Evolutionary conservation across 1,139 yeast species (phyloP).

Genomic region (Meyerozyma guilliermondii): DNA sequence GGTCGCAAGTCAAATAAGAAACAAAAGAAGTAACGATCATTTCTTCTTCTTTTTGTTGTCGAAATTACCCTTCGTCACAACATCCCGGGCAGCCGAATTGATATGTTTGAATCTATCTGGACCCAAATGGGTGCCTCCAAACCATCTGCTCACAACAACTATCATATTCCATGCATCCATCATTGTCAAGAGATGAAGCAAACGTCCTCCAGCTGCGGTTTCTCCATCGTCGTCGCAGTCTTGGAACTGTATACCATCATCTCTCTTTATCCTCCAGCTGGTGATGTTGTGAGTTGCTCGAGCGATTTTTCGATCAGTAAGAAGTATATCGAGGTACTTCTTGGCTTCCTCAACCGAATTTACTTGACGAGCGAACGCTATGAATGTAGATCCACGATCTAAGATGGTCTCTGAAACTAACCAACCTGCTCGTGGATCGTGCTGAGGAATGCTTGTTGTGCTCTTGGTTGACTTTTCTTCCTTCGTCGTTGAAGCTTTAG

Average conservation of each 20-base stretch:
- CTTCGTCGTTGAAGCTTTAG: too few species aligned
- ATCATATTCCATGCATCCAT: slow-evolving; percentile 85
- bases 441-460: background rate
- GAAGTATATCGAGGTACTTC: slow-evolving; percentile 44
- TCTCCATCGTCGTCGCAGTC: slow-evolving; percentile 98
- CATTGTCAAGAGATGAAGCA: slow-evolving; percentile 71
- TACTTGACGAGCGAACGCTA: slow-evolving; percentile 68
- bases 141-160: slow-evolving; percentile 90
- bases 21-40: slow-evolving; percentile 8
- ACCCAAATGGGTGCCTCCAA: slow-evolving; percentile 86
- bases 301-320: slow-evolving; percentile 60
- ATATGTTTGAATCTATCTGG: slow-evolving; percentile 94
- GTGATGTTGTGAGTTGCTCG: slow-evolving; percentile 77
- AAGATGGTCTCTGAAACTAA: slow-evolving; percentile 63
- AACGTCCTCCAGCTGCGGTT: slow-evolving; percentile 89
- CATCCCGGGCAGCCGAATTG: slow-evolving; percentile 83
- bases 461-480: too few species aligned
- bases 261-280: slow-evolving; percentile 71
- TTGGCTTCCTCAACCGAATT: slow-evolving; percentile 62
- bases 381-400: slow-evolving; percentile 83
- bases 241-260: slow-evolving; percentile 53
- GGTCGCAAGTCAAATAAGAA: slow-evolving; percentile 25
- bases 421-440: slow-evolving; percentile 67
- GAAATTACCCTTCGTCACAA: slow-evolving; percentile 61
- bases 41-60: slow-evolving; percentile 21